phyloP scores from a whole-genome alignment of 2,329 filamentous ascomycete species.

The Phialophora tarda region DNA sequence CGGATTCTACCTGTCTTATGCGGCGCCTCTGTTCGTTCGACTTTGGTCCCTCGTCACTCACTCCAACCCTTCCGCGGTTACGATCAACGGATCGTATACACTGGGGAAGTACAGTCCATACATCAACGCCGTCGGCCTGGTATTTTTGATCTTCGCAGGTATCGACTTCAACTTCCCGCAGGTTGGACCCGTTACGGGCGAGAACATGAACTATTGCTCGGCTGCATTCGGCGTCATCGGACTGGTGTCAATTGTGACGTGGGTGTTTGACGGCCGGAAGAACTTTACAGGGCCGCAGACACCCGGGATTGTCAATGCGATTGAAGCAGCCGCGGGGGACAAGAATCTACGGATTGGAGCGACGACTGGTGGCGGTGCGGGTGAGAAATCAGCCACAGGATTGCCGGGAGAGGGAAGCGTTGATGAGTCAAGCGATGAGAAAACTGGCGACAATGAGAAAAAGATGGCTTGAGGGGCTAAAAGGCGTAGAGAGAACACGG shows the following conservation, averaged over 20 bases:
- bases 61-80: conserved; percentile 48
- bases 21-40: conserved; percentile 60
- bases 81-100: conserved; percentile 48
- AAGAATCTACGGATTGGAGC: not conserved
- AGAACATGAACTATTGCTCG: conserved; percentile 61
- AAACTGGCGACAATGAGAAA: not conserved
- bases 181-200: conserved; percentile 55
- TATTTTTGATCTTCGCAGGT: conserved; percentile 60
- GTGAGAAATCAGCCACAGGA: not conserved
- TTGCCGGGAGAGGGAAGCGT: not conserved
- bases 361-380: not conserved
- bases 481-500: too few relatives aligned
- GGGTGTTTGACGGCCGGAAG: conserved; percentile 48
- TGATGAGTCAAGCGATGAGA: not conserved
- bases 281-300: conserved; percentile 36
- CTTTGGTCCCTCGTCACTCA: conserved; percentile 55
- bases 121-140: conserved; percentile 58
- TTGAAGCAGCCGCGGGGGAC: conserved; percentile 10
- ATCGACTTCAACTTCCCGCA: conserved; percentile 64
- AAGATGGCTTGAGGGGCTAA: not conserved
- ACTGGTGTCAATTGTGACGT: conserved; percentile 48
- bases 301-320: conserved; percentile 17
- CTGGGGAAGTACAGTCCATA: conserved; percentile 53
- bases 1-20: conserved; percentile 65
- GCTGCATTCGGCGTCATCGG: conserved; percentile 62